Evolutionary conservation across 2,329 filamentous ascomycete genomes (phyloP), one percentile per base, ranked within the genome.

Genomic region (Talaromyces islandicus): DNA sequence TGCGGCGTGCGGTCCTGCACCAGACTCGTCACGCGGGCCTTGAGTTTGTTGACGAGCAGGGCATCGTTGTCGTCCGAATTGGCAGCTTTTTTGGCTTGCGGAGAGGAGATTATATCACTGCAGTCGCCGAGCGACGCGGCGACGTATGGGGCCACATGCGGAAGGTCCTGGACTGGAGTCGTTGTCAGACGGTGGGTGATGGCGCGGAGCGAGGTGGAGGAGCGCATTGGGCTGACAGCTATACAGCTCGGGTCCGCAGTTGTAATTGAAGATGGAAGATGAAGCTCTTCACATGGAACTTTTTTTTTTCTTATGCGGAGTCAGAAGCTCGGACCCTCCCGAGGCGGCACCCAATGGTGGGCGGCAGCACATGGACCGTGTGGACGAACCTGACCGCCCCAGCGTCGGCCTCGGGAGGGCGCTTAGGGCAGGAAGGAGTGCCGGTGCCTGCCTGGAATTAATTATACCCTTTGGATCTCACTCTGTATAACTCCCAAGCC

Each of bases 41-140:
- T 91, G 68, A 95, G 81, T 71, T 90, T 93, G 74, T 96, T 90
- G 1, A 94, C 82, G 21, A 91, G 82, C n/a, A 88, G 79, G 0
- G 86, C 77, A 50, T 81, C 80, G 62, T 93, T 90, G 0, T 88
- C 83, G 7, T 82, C 84, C 60, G 85, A 80, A 66, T 87, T 88
- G 63, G 78, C 76, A 59, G 84, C 83, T 61, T 83, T 79, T 58
- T 86, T 84, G 32, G 69, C 72, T 62, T 84, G 82, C 7, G 86
- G 76, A 5, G 83, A 77, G 4, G 90, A 89, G 38, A 96, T 79
- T 29, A 89, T 71, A 53, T 80, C 74, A 64, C 74, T 78, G 74
- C 83, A 86, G 68, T 79, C 79, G 66, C 77, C 77, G 56, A 88
- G 71, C 17, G 78, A 78, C 55, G 78, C 73, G 55, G 84, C 84